Evolutionary conservation across 345 rosid genomes (phyloP), one percentile per base, ranked within the genome.

Genomic region (Linum trigynum): DNA sequence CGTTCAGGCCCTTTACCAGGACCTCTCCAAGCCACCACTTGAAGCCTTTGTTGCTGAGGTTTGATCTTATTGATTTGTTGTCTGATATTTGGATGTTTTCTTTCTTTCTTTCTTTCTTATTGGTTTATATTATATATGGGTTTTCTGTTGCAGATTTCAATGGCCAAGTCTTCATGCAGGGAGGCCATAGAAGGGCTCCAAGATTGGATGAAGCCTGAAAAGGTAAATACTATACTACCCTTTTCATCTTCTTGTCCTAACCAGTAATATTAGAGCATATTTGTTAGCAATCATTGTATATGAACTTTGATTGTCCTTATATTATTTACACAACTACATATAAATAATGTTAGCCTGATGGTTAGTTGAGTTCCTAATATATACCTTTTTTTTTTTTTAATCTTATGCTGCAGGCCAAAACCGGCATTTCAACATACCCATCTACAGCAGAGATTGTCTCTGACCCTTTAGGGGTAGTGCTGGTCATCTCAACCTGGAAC

Each of bases 401-500:
- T 23, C 32, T 11, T 39, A 40, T n/a, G n/a, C 74, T 67, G 67
- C 84, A 88, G 97, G 97, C 77, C 23, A 78, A 83, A 76, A 91
- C 97, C 53, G 69, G 89, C 2, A 56, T 82, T 57, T 61, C 87
- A 62, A 88, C 95, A 6, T 86, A 74, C 70, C 97, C 94, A 2
- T 91, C 96, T 0, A 83, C 91, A 5, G 96, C 96, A 67, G 81
- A 88, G 80, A 86, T 91, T 59, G 87, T 86, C 38, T 69, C 94
- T 23, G 97, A 91, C 71, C 94, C 97, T 1, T 79, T 88, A 5
- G 97, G 97, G 55, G 85, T 83, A 64, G 90, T 86, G 45, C 69
- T 88, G 78, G 74, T 91, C 75, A 85, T 91, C 73, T 88, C 97
- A 42, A 69, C 97, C 38, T 91, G 97, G 96, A 91, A 88, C 64